A percentile compares a stretch with the other conserved stretches of the same genome.
Evolutionary conservation across 345 rosid genomes (phyloP).

Genomic region (Citrus unshiu): DNA sequence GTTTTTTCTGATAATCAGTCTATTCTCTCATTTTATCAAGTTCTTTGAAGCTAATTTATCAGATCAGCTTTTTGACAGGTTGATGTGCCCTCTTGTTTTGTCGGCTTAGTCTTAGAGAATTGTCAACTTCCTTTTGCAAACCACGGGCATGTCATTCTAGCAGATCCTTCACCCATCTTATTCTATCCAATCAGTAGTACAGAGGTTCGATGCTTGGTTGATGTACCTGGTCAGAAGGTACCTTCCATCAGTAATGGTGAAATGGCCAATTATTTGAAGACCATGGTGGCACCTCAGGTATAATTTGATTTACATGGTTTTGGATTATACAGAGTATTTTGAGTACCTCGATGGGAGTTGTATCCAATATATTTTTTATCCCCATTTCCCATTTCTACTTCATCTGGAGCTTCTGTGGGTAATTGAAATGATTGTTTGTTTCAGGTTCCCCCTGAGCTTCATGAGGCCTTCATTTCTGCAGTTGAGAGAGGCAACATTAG

Average conservation of each 20-base stretch:
- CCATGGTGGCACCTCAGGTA: slow-evolving; percentile 36
- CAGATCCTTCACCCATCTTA: slow-evolving; percentile 50
- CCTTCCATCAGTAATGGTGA: slow-evolving; percentile 48
- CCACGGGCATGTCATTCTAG: slow-evolving; percentile 52
- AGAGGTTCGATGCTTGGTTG: slow-evolving; percentile 50
- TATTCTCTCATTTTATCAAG: not conserved
- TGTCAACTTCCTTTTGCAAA: slow-evolving; percentile 44
- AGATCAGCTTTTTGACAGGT: slow-evolving; percentile 27
- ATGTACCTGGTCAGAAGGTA: slow-evolving; percentile 42
- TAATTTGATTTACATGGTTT: not conserved
- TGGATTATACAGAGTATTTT: not conserved
- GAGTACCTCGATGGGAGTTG: not conserved
- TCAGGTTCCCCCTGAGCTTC: slow-evolving; percentile 40
- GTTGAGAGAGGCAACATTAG: slow-evolving; percentile 45
- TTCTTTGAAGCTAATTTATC: not conserved
- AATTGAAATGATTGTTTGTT: not conserved
- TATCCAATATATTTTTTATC: not conserved
- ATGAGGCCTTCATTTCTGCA: slow-evolving; percentile 34
- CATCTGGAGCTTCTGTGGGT: not conserved
- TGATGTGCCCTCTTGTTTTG: slow-evolving; percentile 47
- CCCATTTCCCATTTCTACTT: not conserved
- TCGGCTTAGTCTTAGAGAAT: slow-evolving; percentile 49
- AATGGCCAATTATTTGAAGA: slow-evolving; percentile 40
- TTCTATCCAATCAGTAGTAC: slow-evolving; percentile 53
- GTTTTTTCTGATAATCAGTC: not conserved